These are phyloP conservation scores for Rhodotorula kratochvilovae DNA, from an alignment of 768 basidiomycete species.

Conservation along the genomic window DNA sequence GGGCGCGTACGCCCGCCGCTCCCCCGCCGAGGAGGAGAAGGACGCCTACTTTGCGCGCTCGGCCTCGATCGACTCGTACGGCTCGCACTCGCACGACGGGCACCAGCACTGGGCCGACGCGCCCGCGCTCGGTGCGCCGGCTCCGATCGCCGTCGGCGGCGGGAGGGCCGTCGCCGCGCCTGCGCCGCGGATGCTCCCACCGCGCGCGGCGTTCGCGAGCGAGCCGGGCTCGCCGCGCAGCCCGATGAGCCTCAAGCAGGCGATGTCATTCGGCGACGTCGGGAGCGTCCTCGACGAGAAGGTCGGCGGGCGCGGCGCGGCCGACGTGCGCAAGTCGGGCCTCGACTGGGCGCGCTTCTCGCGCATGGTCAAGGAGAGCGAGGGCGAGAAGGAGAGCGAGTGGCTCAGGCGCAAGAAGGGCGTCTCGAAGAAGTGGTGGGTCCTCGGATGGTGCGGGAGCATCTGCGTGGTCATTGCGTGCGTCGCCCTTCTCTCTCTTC, in stretches of 20 bases:
- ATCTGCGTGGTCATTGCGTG: slow-evolving; percentile 13
- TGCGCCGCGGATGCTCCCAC: slow-evolving; percentile 3
- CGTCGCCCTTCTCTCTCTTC: background rate
- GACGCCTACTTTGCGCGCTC: slow-evolving; percentile 8
- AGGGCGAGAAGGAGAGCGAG: slow-evolving; percentile 9
- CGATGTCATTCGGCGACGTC: slow-evolving; percentile 20
- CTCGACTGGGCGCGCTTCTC: slow-evolving; percentile 14
- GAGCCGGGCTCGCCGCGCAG: background rate
- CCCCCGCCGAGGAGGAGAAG: slow-evolving; percentile 23
- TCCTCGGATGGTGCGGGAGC: slow-evolving; percentile 5
- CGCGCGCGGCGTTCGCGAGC: slow-evolving; percentile 15
- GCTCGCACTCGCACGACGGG: background rate
- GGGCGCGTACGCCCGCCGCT: background rate
- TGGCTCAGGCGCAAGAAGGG: slow-evolving; percentile 12
- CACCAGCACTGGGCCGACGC: background rate
- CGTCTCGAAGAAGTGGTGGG: slow-evolving; percentile 10
- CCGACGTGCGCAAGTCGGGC: slow-evolving; percentile 1
- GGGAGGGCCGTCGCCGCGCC: background rate
- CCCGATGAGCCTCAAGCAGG: slow-evolving; percentile 1
- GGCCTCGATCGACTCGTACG: background rate
- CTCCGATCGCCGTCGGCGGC: background rate
- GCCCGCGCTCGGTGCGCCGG: no score
- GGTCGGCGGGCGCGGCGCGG: background rate
- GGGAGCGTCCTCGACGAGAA: background rate
- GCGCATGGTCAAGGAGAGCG: background rate